Conservation (phyloP, 371 early-diverging fungal species). For the Coemansia sp. region DNA sequence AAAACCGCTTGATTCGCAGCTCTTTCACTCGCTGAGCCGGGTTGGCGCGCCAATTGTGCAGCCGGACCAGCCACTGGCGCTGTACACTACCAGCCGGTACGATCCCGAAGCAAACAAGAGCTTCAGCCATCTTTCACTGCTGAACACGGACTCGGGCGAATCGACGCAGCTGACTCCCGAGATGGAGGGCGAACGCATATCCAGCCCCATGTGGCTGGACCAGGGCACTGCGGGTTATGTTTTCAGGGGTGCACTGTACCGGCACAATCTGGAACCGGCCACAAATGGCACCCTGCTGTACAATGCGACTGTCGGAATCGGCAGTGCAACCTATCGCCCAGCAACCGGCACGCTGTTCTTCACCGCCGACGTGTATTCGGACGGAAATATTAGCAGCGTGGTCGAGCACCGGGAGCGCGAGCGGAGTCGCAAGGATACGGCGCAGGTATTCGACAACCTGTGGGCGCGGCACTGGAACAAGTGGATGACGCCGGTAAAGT, state of each 20-base stretch:
- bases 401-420: conserved; percentile 10
- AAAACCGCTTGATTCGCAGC: conserved; percentile 18
- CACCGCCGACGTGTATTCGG: conserved; percentile 28
- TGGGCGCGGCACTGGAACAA: conserved; percentile 50
- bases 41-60: conserved; percentile 32
- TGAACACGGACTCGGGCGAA: conserved; percentile 26
- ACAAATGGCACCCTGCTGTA: conserved; percentile 28
- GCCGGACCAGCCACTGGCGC: conserved; percentile 22
- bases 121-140: conserved; percentile 12
- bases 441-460: conserved; percentile 36
- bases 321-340: conserved; percentile 15
- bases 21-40: conserved; percentile 36
- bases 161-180: conserved; percentile 29
- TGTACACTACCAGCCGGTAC: conserved; percentile 26
- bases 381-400: conserved; percentile 15
- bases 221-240: conserved; percentile 26
- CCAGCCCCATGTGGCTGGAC: conserved; percentile 43
- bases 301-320: conserved; percentile 22
- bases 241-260: conserved; percentile 16
- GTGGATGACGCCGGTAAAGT: conserved; percentile 36
- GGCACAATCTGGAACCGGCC: conserved; percentile 10
- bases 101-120: conserved; percentile 18
- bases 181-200: conserved; percentile 12
- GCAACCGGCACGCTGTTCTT: conserved; percentile 22
- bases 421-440: conserved; percentile 24